A percentile compares a stretch with the other conserved stretches of the same genome.
Conservation (phyloP, 179 eudicot species). For the Beta macrorhiza region DNA sequence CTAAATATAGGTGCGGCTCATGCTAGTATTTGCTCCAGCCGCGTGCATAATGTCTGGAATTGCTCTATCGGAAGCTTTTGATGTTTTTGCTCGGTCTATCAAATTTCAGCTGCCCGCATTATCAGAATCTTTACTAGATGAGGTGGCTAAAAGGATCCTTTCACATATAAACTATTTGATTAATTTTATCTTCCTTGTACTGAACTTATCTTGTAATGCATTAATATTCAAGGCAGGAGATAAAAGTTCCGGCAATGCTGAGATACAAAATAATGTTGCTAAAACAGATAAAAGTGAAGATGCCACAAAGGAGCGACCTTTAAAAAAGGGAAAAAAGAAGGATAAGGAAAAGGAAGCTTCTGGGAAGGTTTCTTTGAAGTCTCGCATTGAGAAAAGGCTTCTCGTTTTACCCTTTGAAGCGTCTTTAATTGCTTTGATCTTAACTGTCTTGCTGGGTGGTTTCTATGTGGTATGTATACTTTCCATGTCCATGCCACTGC, state of each 20-base stretch:
- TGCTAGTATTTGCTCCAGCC: conserved; percentile 99
- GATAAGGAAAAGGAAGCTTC: conserved; percentile 55
- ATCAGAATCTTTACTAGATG: conserved; percentile 37
- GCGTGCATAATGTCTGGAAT: conserved; percentile 98
- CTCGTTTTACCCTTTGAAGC: conserved; percentile 85
- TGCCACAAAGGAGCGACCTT: conserved; percentile 48
- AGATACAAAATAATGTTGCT: conserved; percentile 41
- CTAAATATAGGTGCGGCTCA: conserved; percentile 73
- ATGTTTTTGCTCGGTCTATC: conserved; percentile 75
- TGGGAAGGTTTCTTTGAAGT: conserved; percentile 52
- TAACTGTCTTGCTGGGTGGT: conserved; percentile 79
- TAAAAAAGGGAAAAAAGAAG: conserved; percentile 70
- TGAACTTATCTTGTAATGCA: conserved; percentile 23
- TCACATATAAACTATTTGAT: not conserved
- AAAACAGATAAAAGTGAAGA: conserved; percentile 66
- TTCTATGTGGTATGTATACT: conserved; percentile 84
- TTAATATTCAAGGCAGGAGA: conserved; percentile 68
- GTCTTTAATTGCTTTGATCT: conserved; percentile 66
- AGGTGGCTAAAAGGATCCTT: conserved; percentile 34
- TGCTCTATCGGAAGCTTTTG: conserved; percentile 94
- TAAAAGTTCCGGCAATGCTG: conserved; percentile 37
- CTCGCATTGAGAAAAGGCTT: conserved; percentile 61
- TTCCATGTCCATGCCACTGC: not conserved
- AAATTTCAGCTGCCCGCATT: conserved; percentile 61
- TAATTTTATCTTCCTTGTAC: conserved; percentile 13